Percentiles rank a stretch among this genome's conserved stretches.
Evolutionary conservation across 148 eudicot species (phyloP).

Genomic region (Beta vulgaris): DNA sequence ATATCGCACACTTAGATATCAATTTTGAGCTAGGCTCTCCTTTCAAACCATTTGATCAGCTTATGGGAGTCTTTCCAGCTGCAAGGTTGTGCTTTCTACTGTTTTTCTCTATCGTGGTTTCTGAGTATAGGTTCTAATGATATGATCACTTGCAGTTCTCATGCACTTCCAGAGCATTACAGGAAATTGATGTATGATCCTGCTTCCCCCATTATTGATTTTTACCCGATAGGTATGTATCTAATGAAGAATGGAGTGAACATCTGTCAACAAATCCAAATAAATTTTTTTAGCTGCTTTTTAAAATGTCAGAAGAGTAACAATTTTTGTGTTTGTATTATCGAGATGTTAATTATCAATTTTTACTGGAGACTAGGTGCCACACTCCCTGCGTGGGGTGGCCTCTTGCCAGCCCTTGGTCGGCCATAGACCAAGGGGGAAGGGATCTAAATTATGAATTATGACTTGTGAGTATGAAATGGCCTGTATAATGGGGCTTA

Average conservation of each 20-base stretch:
- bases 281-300: not conserved
- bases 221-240: slow-evolving; percentile 78
- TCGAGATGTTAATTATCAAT: not conserved
- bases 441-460: not conserved
- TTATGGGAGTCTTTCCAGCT: slow-evolving; percentile 95
- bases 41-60: slow-evolving; percentile 93
- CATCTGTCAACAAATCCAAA: not conserved
- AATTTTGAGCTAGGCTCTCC: slow-evolving; percentile 82
- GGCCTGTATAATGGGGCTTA: not conserved
- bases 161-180: slow-evolving; percentile 91
- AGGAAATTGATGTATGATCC: slow-evolving; percentile 88
- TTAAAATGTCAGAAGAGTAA: not conserved
- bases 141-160: slow-evolving; percentile 58
- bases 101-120: slow-evolving; percentile 4
- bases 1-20: slow-evolving; percentile 60
- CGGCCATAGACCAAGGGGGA: not conserved
- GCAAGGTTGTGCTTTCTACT: slow-evolving; percentile 60
- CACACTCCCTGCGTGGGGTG: not conserved
- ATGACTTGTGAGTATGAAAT: not conserved
- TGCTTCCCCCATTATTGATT: slow-evolving; percentile 77
- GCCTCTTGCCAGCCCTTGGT: not conserved
- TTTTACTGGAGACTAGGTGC: not conserved
- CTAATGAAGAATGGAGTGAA: not conserved
- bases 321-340: not conserved
- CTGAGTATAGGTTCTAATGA: slow-evolving; percentile 33